Evolutionary conservation across 192 early-diverging fungal species (phyloP).

Genomic region (Backusella mclennaniae): DNA sequence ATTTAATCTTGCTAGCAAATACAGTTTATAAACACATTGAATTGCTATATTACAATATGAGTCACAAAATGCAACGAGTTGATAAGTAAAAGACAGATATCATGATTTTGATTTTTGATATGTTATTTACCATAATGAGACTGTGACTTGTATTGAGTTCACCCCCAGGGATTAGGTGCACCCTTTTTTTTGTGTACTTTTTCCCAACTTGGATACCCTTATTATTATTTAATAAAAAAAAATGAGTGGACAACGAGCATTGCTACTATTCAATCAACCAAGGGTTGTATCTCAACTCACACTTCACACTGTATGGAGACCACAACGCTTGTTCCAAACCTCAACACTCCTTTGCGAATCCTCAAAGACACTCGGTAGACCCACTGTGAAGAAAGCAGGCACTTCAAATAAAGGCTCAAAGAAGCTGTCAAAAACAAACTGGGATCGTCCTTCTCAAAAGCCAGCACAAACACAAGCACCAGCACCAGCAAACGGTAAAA

Average conservation of each 20-base stretch:
- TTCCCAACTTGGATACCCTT: neutral
- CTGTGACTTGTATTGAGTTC: neutral
- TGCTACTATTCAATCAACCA: slow-evolving; percentile 2
- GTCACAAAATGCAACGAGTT: no score
- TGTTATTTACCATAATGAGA: neutral
- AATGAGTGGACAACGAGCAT: slow-evolving; percentile 16
- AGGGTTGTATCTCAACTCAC: neutral
- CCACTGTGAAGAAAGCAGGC: neutral
- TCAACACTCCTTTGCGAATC: neutral
- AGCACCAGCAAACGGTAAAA: neutral
- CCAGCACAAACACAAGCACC: neutral
- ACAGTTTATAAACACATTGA: neutral
- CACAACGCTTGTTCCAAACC: neutral
- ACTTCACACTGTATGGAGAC: neutral
- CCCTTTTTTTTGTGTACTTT: neutral
- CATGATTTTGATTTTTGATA: neutral
- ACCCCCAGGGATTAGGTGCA: neutral
- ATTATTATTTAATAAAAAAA: neutral
- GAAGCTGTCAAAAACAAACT: slow-evolving; percentile 7
- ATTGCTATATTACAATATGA: no score
- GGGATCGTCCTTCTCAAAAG: neutral
- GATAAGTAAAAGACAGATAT: no score
- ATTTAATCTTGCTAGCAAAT: neutral
- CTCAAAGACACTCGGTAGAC: neutral
- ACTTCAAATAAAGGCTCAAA: neutral